Evolutionary conservation across 2,329 filamentous ascomycete genomes (phyloP).

Genomic region (Kalmusia sp.): DNA sequence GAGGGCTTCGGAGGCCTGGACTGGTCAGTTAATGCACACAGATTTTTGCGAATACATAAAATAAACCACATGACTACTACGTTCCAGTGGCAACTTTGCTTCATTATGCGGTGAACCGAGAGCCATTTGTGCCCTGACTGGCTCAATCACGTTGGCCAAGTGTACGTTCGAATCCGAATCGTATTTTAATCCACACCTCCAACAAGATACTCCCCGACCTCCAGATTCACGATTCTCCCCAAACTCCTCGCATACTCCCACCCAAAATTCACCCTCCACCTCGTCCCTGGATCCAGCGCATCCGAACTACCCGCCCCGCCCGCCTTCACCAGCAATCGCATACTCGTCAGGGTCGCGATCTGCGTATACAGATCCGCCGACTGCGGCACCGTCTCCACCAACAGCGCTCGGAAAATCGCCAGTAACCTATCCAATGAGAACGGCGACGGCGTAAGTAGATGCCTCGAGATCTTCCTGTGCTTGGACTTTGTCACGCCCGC

Average conservation of each 20-base stretch:
- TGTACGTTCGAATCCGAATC: too few relatives aligned
- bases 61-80: too few relatives aligned
- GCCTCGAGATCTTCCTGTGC: conserved; percentile 76
- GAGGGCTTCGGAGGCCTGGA: too few relatives aligned
- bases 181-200: conserved; percentile 45
- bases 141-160: too few relatives aligned
- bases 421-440: conserved; percentile 81
- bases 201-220: conserved; percentile 71
- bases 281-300: conserved; percentile 70
- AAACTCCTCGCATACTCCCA: conserved; percentile 78
- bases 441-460: conserved; percentile 76
- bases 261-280: conserved; percentile 79
- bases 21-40: too few relatives aligned
- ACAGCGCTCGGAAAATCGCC: conserved; percentile 75
- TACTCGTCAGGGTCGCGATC: conserved; percentile 74
- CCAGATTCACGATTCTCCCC: conserved; percentile 77
- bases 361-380: conserved; percentile 58
- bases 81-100: too few relatives aligned
- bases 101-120: too few relatives aligned
- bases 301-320: conserved; percentile 67
- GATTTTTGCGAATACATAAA: too few relatives aligned
- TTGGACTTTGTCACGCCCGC: conserved; percentile 47
- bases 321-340: conserved; percentile 70
- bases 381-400: conserved; percentile 54
- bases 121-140: too few relatives aligned